Percentiles rank a stretch among this genome's conserved stretches.
Conservation (phyloP, 805 yeast genomes). For the Nakazawaea ambrosiae region DNA sequence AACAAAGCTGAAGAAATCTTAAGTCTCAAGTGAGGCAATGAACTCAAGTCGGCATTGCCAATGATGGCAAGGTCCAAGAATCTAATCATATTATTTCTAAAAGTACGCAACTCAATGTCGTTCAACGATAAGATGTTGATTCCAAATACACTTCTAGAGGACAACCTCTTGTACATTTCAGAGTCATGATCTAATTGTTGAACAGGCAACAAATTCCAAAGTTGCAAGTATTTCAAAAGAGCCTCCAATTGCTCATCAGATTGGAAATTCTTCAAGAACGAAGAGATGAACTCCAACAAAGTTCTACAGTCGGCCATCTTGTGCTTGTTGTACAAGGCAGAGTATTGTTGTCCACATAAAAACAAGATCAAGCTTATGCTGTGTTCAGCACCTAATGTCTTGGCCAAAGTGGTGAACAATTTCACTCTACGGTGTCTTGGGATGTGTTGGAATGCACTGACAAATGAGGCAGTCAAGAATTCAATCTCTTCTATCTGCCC, state of each 20-base stretch:
- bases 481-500: conserved; percentile 62
- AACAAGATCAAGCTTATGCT: conserved; percentile 70
- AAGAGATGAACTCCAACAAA: conserved; percentile 62
- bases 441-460: conserved; percentile 91
- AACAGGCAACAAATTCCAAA: conserved; percentile 44
- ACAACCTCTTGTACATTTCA: conserved; percentile 28
- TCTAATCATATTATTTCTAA: conserved; percentile 46
- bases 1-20: conserved; percentile 28
- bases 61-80: conserved; percentile 48
- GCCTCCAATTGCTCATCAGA: conserved; percentile 63
- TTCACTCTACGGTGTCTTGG: conserved; percentile 94
- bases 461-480: conserved; percentile 79
- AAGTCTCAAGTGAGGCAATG: conserved; percentile 36
- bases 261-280: conserved; percentile 62
- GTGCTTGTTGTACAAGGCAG: conserved; percentile 43
- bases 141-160: conserved; percentile 56
- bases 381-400: conserved; percentile 60
- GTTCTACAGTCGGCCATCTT: conserved; percentile 62
- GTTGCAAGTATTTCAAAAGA: conserved; percentile 38
- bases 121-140: conserved; percentile 47
- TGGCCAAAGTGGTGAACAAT: conserved; percentile 69
- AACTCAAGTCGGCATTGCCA: conserved; percentile 30
- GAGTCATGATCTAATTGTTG: conserved; percentile 30
- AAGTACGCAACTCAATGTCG: conserved; percentile 36
- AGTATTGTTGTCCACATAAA: conserved; percentile 75